A percentile compares a stretch with the other conserved stretches of the same genome.
phyloP scores from a whole-genome alignment of 306 rosid species.

The Fragaria nilgerrensis region DNA sequence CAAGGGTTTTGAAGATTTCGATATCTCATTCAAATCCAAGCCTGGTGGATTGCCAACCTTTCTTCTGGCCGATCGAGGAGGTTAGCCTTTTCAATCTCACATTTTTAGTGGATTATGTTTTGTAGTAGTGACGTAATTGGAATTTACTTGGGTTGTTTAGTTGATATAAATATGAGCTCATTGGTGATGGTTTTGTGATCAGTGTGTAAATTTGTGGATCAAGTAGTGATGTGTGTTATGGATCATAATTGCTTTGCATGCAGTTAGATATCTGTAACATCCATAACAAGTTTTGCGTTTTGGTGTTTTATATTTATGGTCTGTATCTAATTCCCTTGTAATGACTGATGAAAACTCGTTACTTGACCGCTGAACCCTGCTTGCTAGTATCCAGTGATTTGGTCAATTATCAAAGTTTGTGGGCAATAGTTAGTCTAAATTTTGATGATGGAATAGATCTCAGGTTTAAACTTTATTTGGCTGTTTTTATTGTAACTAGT shows the following conservation, averaged over 20 bases:
- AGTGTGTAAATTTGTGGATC: neutral
- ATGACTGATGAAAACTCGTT: neutral
- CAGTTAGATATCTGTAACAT: neutral
- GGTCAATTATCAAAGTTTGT: neutral
- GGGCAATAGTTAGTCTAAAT: neutral
- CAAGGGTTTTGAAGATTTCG: constrained; percentile 47
- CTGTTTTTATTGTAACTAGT: neutral
- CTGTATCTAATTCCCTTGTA: neutral
- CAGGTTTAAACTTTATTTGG: neutral
- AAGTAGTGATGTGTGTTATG: neutral
- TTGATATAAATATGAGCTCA: neutral
- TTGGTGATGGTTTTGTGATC: neutral
- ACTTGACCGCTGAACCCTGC: neutral
- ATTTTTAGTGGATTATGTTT: neutral
- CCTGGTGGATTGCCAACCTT: constrained; percentile 77
- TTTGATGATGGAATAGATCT: neutral
- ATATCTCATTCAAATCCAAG: constrained; percentile 58
- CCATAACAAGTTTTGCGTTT: neutral
- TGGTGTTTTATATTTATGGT: neutral
- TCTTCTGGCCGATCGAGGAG: constrained; percentile 91
- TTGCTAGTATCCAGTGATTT: neutral
- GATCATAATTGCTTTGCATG: neutral
- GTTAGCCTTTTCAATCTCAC: constrained; percentile 26
- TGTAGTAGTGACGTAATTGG: neutral
- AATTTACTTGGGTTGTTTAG: neutral